A percentile compares a stretch with the other conserved stretches of the same genome.
phyloP scores from a whole-genome alignment of 2,329 filamentous ascomycete species.

The Aspergillus sclerotialis region DNA sequence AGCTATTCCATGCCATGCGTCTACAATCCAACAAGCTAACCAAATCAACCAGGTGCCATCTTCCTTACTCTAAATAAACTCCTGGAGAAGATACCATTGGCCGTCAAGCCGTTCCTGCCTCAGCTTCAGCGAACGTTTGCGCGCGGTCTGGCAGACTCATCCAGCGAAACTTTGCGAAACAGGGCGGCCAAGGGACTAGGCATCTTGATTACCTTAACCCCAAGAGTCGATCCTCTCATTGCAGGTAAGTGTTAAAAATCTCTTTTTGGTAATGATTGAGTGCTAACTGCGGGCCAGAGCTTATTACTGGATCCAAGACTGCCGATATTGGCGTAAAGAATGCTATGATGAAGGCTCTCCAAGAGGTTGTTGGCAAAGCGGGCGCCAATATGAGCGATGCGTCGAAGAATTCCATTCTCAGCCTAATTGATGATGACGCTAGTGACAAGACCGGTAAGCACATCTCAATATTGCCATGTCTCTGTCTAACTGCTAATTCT shows the following conservation, averaged over 20 bases:
- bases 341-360: slow-evolving; percentile 94
- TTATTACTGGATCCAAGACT: slow-evolving; percentile 94
- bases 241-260: slow-evolving; percentile 32
- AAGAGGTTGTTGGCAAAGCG: slow-evolving; percentile 92
- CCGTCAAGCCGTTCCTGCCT: slow-evolving; percentile 92
- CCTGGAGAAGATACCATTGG: slow-evolving; percentile 90
- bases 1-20: slow-evolving; percentile 5
- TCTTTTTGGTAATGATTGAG: slow-evolving; percentile 2
- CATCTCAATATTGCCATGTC: neutral
- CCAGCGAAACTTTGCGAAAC: slow-evolving; percentile 78
- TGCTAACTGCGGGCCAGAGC: slow-evolving; percentile 48
- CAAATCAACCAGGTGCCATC: slow-evolving; percentile 61
- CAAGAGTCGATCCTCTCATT: slow-evolving; percentile 90
- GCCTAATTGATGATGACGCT: slow-evolving; percentile 77
- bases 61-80: slow-evolving; percentile 90
- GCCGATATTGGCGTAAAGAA: slow-evolving; percentile 78
- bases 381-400: slow-evolving; percentile 90
- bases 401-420: slow-evolving; percentile 77
- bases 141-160: slow-evolving; percentile 86
- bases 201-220: slow-evolving; percentile 90
- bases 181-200: slow-evolving; percentile 90
- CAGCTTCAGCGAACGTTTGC: slow-evolving; percentile 96
- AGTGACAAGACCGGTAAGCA: slow-evolving; percentile 61
- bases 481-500: slow-evolving; percentile 9
- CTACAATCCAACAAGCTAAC: slow-evolving; percentile 11